Conservation (phyloP, 306 rosid species). For the Prunus padus region DNA sequence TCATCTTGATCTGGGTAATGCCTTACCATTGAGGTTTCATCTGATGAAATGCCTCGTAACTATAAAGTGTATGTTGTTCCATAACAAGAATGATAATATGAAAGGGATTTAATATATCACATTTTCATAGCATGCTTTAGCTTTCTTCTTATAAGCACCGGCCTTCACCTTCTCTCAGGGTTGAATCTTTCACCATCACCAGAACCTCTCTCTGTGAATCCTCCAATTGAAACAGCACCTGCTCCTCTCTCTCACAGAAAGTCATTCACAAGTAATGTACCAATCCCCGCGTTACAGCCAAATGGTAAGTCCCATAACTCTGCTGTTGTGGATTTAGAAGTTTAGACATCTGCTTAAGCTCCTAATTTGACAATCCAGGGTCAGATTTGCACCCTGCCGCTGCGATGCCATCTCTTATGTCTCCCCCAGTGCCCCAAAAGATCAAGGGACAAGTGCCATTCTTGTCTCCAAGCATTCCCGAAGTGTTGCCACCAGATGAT, state of each 20-base stretch:
- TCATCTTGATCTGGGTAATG: constrained; percentile 10
- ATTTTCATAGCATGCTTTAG: constrained; percentile 18
- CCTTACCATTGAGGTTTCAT: not conserved
- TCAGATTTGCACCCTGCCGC: constrained; percentile 43
- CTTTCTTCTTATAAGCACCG: not conserved
- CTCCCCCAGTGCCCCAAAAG: constrained; percentile 41
- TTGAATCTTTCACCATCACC: constrained; percentile 54
- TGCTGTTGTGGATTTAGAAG: constrained; percentile 7
- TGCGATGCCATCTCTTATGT: constrained; percentile 38
- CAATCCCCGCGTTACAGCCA: constrained; percentile 44
- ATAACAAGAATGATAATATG: not conserved
- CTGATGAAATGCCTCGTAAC: not conserved
- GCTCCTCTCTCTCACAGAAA: constrained; percentile 32
- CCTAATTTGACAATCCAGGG: constrained; percentile 45
- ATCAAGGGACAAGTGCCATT: constrained; percentile 43
- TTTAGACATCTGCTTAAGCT: constrained; percentile 21
- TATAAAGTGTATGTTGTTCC: not conserved
- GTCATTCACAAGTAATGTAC: constrained; percentile 42
- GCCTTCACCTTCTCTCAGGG: constrained; percentile 38
- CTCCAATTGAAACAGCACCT: constrained; percentile 45
- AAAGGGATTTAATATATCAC: not conserved
- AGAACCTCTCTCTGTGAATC: constrained; percentile 30
- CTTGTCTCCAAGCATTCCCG: constrained; percentile 37
- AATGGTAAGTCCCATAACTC: constrained; percentile 45
- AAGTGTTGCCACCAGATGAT: constrained; percentile 35